phyloP scores from a whole-genome alignment of 306 rosid genomes.

The Heteromeles arbutifolia region DNA sequence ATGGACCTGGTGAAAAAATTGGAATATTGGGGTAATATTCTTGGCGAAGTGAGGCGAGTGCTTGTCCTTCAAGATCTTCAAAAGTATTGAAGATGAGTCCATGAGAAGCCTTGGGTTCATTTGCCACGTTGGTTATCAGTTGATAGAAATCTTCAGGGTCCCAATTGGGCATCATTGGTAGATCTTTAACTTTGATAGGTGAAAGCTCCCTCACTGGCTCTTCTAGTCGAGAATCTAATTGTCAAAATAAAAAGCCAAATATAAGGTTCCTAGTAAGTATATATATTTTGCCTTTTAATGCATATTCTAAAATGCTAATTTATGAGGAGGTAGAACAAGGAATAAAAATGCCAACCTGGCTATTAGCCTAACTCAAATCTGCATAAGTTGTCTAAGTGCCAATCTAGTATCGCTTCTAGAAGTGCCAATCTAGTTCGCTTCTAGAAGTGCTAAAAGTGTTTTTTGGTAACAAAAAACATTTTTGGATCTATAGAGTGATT shows the following conservation, averaged over 20 bases:
- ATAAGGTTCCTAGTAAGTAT: no score
- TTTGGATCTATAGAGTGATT: no score
- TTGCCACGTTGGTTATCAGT: constrained; percentile 6
- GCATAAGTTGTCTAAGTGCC: no score
- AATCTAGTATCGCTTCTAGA: no score
- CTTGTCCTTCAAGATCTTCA: constrained; percentile 35
- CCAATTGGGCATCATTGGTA: constrained; percentile 1
- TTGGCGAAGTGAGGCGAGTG: constrained; percentile 19
- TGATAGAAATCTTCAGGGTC: constrained; percentile 16
- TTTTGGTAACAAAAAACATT: no score
- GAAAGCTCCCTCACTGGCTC: constrained; percentile 29
- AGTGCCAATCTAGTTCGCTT: no score
- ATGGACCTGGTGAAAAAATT: constrained; percentile 58
- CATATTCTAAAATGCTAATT: no score
- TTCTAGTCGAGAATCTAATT: constrained; percentile 24
- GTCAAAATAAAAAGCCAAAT: constrained; percentile 1
- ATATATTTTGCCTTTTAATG: no score
- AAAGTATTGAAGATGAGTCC: constrained; percentile 55
- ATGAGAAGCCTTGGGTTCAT: constrained; percentile 24
- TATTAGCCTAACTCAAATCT: no score
- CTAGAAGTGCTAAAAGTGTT: no score
- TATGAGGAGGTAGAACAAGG: no score
- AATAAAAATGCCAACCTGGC: no score
- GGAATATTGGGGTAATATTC: constrained; percentile 21
- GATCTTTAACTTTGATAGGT: constrained; percentile 37